These are phyloP conservation scores for Ustilaginoidea virens DNA, from an alignment of 2,329 filamentous ascomycete species.

Conservation along the genomic window DNA sequence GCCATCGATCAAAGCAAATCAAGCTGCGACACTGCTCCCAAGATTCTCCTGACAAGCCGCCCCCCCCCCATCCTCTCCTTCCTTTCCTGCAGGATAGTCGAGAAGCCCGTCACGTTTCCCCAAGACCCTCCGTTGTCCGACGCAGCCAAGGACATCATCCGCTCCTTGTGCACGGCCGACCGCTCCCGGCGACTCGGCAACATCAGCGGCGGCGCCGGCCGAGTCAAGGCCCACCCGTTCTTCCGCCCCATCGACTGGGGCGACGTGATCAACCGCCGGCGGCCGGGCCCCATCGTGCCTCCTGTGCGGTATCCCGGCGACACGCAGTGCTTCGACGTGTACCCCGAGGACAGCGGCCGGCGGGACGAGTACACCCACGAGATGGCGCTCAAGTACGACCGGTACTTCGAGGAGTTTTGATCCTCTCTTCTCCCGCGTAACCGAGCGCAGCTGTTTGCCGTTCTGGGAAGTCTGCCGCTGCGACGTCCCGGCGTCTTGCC, in stretches of 20 bases:
- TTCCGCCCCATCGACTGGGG: conserved; percentile 63
- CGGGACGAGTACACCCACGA: conserved; percentile 54
- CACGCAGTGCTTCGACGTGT: conserved; percentile 68
- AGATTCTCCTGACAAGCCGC: too few species aligned
- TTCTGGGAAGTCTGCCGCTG: too few species aligned
- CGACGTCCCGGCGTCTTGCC: too few species aligned
- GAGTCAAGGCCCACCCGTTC: conserved; percentile 63
- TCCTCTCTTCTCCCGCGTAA: too few species aligned
- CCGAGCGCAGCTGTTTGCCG: too few species aligned
- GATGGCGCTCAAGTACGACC: conserved; percentile 52
- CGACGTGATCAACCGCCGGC: conserved; percentile 46
- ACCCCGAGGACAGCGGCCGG: conserved; percentile 58
- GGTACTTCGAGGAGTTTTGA: conserved; percentile 57
- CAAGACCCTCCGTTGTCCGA: conserved; percentile 47
- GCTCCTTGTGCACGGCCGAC: conserved; percentile 62
- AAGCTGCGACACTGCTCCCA: too few species aligned
- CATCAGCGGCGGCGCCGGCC: conserved; percentile 54
- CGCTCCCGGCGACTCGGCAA: conserved; percentile 66
- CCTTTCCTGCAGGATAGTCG: conserved; percentile 46
- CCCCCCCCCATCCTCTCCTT: too few species aligned
- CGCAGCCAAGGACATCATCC: conserved; percentile 60
- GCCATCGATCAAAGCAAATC: too few species aligned
- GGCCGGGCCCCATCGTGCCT: conserved; percentile 59
- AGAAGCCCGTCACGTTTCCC: conserved; percentile 62
- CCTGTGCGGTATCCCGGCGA: conserved; percentile 58